Evolutionary conservation across 257 asterid species (phyloP), one percentile per base, ranked within the genome.

Genomic region (Marsdenia floribunda): DNA sequence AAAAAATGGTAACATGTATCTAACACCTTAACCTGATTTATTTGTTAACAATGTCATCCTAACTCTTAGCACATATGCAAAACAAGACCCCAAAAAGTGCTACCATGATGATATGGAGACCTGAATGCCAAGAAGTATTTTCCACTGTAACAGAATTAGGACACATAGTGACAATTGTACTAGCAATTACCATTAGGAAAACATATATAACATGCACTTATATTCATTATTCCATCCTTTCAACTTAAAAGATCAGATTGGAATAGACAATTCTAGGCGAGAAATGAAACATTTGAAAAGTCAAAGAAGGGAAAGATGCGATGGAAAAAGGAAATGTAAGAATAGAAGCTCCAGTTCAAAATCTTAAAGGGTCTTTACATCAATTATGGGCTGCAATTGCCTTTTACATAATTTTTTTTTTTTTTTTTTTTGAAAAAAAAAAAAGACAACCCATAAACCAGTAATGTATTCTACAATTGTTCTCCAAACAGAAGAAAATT

Each of bases 261-360:
- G 64, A 18, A 63, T 6, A 16, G 2, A 18, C 64, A 70, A 47
- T 29, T 49, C 49, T 11, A 2, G 33, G 49, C 6, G 58, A 14
- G 60, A 69, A 64, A 64, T 19, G 60, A 69, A 64, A 35, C 42
- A 64, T 37, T 64, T 64, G 69, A 37, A 35, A 64, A 5, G n/a
- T 16, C 12, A 64, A 22, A 0, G 24, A 15, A 15, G 22, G 18
- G 24, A 35, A 15, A 64, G 35, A 35, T 5, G 19, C 5, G 4
- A 35, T 16, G 69, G 69, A 15, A 35, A 64, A 16, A 4, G 46
- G 2, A 16, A 64, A 8, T 5, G 10, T 35, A 5, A 64, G 69
- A 64, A 35, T 26, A 64, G 42, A 29, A 64, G 24, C 47, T 64
- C 1, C 5, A 5, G 21, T 35, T 35, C 5, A 12, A 35, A 35